phyloP scores from a whole-genome alignment of 192 early-diverging fungal genomes.

The Entophlyctis luteolus region DNA sequence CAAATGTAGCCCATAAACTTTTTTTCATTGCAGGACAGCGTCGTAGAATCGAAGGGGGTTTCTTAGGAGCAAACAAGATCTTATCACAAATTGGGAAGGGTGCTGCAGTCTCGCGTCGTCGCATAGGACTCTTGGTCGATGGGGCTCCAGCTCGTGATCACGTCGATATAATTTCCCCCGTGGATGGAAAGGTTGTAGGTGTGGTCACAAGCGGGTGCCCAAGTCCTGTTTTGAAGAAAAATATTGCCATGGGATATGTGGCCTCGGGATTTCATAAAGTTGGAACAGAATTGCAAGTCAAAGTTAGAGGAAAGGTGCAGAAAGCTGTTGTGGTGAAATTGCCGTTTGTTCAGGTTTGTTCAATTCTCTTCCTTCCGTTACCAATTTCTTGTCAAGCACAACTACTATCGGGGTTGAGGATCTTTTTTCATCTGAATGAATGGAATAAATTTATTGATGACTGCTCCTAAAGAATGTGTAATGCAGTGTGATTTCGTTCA shows the following conservation, averaged over 20 bases:
- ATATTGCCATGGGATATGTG: constrained; percentile 97
- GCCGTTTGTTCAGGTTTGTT: constrained; percentile 82
- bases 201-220: constrained; percentile 91
- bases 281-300: constrained; percentile 87
- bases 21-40: constrained; percentile 57
- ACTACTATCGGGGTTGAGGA: constrained; percentile 55
- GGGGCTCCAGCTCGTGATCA: constrained; percentile 86
- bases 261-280: constrained; percentile 81
- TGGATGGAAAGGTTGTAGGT: constrained; percentile 65
- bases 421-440: no score
- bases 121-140: constrained; percentile 85
- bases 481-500: constrained; percentile 83
- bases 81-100: constrained; percentile 83
- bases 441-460: no score
- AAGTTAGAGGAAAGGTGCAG: constrained; percentile 81
- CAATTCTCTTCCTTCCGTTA: background rate
- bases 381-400: constrained; percentile 36
- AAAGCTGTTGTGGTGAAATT: constrained; percentile 84
- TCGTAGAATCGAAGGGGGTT: constrained; percentile 82
- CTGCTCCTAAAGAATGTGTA: constrained; percentile 93
- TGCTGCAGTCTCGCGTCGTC: constrained; percentile 54
- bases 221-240: constrained; percentile 85
- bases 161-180: constrained; percentile 62
- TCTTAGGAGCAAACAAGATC: constrained; percentile 83
- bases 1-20: background rate